A percentile compares a stretch with the other conserved stretches of the same genome.
Evolutionary conservation across 192 early-diverging fungal species (phyloP).

Genomic region (Haplosporangium gracile): DNA sequence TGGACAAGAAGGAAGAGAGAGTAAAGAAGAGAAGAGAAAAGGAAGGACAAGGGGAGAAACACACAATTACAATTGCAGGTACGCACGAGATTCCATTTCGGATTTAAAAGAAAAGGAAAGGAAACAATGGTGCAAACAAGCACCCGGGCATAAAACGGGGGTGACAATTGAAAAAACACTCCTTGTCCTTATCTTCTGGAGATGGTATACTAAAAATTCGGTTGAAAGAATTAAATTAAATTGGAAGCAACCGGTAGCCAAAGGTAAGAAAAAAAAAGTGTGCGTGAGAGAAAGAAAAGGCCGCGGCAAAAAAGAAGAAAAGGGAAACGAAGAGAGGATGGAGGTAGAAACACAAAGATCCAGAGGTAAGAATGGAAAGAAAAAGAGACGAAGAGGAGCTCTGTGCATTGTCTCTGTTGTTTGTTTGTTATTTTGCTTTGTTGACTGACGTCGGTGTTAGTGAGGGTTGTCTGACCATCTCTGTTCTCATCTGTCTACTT

Average conservation of each 20-base stretch:
- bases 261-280: no score
- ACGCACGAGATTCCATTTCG: background rate
- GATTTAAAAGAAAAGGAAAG: background rate
- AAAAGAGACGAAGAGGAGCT: background rate
- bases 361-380: background rate
- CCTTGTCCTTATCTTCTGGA: background rate
- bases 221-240: no score
- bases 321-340: no score
- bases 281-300: background rate
- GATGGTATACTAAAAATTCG: no score
- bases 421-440: background rate
- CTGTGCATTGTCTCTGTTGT: background rate
- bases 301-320: background rate
- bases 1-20: background rate
- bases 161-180: background rate
- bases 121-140: background rate
- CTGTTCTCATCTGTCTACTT: background rate
- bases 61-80: background rate
- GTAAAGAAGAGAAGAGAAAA: background rate
- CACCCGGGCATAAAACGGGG: background rate
- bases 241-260: no score
- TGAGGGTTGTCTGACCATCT: background rate
- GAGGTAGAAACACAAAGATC: background rate
- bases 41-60: background rate
- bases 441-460: background rate